Conservation (phyloP, 805 yeast species). For the Komagataella kurtzmanii region DNA sequence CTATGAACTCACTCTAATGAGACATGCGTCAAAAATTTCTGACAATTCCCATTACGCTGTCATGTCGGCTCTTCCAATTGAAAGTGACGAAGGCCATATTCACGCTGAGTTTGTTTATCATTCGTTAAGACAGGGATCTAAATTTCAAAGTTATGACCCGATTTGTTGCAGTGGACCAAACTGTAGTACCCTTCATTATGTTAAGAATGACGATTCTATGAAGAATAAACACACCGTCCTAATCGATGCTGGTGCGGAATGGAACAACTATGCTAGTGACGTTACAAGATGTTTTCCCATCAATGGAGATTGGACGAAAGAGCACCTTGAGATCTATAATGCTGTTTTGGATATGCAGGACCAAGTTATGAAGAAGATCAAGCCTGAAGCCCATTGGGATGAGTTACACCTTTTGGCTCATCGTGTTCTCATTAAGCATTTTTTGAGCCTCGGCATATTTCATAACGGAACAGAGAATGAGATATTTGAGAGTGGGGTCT, state of each 20-base stretch:
- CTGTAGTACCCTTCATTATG: slow-evolving; percentile 85
- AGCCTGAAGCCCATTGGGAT: slow-evolving; percentile 82
- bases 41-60: slow-evolving; percentile 85
- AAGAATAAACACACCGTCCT: slow-evolving; percentile 51
- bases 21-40: slow-evolving; percentile 71
- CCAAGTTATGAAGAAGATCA: slow-evolving; percentile 54
- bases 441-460: slow-evolving; percentile 68
- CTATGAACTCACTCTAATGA: slow-evolving; percentile 64
- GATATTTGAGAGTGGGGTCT: slow-evolving; percentile 53
- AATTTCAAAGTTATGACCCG: slow-evolving; percentile 82
- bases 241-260: slow-evolving; percentile 96
- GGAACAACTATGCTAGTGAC: slow-evolving; percentile 86
- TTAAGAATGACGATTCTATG: slow-evolving; percentile 60
- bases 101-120: slow-evolving; percentile 95
- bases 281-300: slow-evolving; percentile 94
- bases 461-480: slow-evolving; percentile 41
- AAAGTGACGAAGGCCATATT: slow-evolving; percentile 76
- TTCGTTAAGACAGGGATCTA: slow-evolving; percentile 87
- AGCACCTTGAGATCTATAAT: slow-evolving; percentile 72
- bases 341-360: slow-evolving; percentile 75
- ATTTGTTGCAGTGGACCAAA: slow-evolving; percentile 90
- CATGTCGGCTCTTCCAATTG: slow-evolving; percentile 86
- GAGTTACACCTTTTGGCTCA: slow-evolving; percentile 74
- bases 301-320: slow-evolving; percentile 78
- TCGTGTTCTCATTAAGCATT: slow-evolving; percentile 55